A percentile compares a stretch with the other conserved stretches of the same genome.
Conservation (phyloP, 1,139 yeast species). For the Suhomyces taliae region DNA sequence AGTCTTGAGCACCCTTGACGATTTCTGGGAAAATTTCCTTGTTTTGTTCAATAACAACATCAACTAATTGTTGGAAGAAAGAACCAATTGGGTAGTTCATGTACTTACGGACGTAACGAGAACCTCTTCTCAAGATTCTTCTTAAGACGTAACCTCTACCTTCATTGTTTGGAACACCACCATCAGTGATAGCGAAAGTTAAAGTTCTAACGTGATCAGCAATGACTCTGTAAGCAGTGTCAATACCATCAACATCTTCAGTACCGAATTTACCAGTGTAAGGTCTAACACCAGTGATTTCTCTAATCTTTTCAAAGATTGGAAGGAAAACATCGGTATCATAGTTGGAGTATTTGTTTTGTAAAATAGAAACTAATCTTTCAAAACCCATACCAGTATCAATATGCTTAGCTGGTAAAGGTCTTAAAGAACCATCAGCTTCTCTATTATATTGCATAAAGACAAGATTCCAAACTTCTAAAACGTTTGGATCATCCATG, state of each 20-base stretch:
- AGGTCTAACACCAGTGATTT: conserved; percentile 88
- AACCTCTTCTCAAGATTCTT: conserved; percentile 96
- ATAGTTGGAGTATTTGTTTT: conserved; percentile 86
- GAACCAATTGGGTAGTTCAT: conserved; percentile 94
- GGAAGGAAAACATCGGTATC: conserved; percentile 97
- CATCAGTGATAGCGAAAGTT: conserved; percentile 94
- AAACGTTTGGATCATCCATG: conserved; percentile 95
- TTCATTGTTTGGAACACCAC: conserved; percentile 98
- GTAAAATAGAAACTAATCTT: conserved; percentile 91
- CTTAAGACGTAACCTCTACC: conserved; percentile 98
- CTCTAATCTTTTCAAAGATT: conserved; percentile 78
- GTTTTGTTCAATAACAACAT: conserved; percentile 89
- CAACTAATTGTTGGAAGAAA: conserved; percentile 89
- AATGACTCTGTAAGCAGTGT: conserved; percentile 95
- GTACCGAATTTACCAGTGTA: conserved; percentile 90
- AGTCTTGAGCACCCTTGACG: conserved; percentile 64
- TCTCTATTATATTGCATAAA: conserved; percentile 97
- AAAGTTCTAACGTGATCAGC: conserved; percentile 98
- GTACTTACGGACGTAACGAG: conserved; percentile 94
- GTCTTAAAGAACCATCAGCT: conserved; percentile 73
- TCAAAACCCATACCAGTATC: conserved; percentile 99
- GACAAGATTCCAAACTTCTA: conserved; percentile 97
- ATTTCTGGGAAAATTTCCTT: conserved; percentile 90
- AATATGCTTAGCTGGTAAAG: conserved; percentile 90
- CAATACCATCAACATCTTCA: conserved; percentile 91